phyloP scores from a whole-genome alignment of 2,329 filamentous ascomycete species.

The Penicillium sp. region DNA sequence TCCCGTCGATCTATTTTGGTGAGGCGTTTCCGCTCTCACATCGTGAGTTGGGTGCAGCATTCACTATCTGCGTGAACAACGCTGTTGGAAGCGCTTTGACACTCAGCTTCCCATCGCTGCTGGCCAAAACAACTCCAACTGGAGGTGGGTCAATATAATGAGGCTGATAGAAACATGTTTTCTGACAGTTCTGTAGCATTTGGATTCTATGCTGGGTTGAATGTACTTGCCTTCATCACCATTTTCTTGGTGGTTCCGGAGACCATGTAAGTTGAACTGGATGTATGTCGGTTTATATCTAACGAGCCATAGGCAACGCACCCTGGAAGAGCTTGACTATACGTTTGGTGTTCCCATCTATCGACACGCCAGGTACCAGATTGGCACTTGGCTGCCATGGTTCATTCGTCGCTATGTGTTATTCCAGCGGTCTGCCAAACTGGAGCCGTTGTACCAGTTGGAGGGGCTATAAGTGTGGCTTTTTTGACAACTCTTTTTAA shows the following conservation, averaged over 20 bases:
- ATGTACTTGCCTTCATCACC: conserved; percentile 48
- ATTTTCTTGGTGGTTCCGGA: conserved; percentile 43
- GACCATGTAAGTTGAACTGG: conserved; percentile 34
- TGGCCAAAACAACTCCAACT: conserved; percentile 16
- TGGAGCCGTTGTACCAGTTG: conserved; percentile 38
- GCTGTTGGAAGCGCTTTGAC: conserved; percentile 50
- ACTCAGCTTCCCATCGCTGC: conserved; percentile 37
- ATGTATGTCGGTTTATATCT: neutral
- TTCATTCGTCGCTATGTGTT: conserved; percentile 48
- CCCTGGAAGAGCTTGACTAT: conserved; percentile 39
- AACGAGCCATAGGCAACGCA: conserved; percentile 19
- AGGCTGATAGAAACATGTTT: neutral
- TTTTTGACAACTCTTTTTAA: neutral
- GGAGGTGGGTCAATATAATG: neutral
- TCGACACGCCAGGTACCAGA: conserved; percentile 42
- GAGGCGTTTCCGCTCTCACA: conserved; percentile 52
- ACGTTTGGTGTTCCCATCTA: conserved; percentile 50
- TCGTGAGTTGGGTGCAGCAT: conserved; percentile 51
- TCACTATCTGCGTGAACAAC: conserved; percentile 51
- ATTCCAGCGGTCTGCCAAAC: conserved; percentile 31
- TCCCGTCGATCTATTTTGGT: conserved; percentile 53
- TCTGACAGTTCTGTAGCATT: conserved; percentile 28
- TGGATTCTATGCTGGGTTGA: conserved; percentile 50
- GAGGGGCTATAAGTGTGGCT: conserved; percentile 10
- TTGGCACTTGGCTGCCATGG: conserved; percentile 43